Conservation (phyloP, 176 grass and related monocot species). For the Coix lacrymajobi region DNA sequence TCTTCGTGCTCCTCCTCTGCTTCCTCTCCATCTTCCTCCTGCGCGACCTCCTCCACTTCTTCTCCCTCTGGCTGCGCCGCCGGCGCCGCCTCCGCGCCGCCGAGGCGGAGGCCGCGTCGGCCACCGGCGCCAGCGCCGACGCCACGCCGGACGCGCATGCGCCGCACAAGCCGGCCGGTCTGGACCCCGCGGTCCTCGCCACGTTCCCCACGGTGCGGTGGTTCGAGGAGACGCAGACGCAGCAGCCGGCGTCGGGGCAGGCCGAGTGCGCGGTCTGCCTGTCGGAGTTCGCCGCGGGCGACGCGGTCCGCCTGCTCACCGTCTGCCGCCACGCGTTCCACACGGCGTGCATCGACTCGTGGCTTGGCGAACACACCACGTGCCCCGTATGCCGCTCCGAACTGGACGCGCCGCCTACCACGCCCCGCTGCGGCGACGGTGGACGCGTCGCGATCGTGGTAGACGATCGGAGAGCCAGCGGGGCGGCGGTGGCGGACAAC, state of each 20-base stretch:
- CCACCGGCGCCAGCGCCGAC: background rate
- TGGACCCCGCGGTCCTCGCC: constrained; percentile 42
- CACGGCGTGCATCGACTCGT: constrained; percentile 53
- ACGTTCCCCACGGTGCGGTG: constrained; percentile 41
- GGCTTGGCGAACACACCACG: constrained; percentile 48
- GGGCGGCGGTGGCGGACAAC: background rate
- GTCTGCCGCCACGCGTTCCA: constrained; percentile 69
- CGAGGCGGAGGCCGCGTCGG: background rate
- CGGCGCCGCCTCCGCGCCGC: background rate
- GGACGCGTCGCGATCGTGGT: background rate
- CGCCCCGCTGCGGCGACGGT: background rate
- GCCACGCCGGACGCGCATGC: background rate
- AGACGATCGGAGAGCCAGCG: background rate
- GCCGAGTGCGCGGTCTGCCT: constrained; percentile 67
- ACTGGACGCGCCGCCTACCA: constrained; percentile 6
- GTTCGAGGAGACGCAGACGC: background rate
- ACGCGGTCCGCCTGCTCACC: constrained; percentile 51
- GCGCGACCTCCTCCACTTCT: constrained; percentile 57
- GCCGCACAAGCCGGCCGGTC: constrained; percentile 31
- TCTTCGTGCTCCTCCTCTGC: constrained; percentile 52
- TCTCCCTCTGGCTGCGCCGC: constrained; percentile 51
- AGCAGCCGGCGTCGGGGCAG: background rate
- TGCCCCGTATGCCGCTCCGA: constrained; percentile 57
- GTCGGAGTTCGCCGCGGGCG: constrained; percentile 39
- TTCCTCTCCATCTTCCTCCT: constrained; percentile 60